A percentile compares a stretch with the other conserved stretches of the same genome.
Evolutionary conservation across 2,329 filamentous ascomycete species (phyloP).

Genomic region (Didymella pomorum): DNA sequence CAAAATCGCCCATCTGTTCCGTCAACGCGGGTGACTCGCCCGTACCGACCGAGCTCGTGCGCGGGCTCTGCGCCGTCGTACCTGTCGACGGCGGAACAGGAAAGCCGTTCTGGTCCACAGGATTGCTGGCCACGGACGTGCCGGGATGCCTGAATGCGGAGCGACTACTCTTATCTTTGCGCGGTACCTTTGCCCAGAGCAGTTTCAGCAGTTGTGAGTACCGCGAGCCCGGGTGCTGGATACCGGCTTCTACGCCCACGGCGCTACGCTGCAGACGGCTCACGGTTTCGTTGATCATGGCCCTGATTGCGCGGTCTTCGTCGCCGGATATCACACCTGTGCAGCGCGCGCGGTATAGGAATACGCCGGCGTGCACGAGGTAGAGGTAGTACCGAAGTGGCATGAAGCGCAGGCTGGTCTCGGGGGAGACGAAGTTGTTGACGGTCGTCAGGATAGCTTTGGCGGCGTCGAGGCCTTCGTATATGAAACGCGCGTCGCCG

Average conservation of each 20-base stretch:
- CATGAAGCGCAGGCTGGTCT: slow-evolving; percentile 58
- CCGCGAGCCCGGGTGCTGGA: slow-evolving; percentile 57
- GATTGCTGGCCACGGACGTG: slow-evolving; percentile 39
- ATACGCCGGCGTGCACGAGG: slow-evolving; percentile 59
- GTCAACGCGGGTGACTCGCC: slow-evolving; percentile 54
- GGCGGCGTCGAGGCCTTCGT: slow-evolving; percentile 59
- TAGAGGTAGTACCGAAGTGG: slow-evolving; percentile 59
- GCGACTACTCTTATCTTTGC: slow-evolving; percentile 40
- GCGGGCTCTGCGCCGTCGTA: slow-evolving; percentile 34
- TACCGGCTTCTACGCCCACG: slow-evolving; percentile 46
- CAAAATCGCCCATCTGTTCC: slow-evolving; percentile 59
- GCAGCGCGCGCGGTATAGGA: slow-evolving; percentile 58
- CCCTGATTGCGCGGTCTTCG: slow-evolving; percentile 57
- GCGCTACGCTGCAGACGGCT: slow-evolving; percentile 54
- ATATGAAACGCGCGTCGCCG: slow-evolving; percentile 59
- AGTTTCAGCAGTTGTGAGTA: slow-evolving; percentile 58
- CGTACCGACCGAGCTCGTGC: slow-evolving; percentile 51
- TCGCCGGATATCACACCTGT: slow-evolving; percentile 58
- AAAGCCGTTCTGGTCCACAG: slow-evolving; percentile 38
- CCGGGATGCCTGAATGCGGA: slow-evolving; percentile 44
- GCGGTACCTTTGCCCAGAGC: slow-evolving; percentile 58
- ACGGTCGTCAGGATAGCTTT: slow-evolving; percentile 60
- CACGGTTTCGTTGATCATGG: slow-evolving; percentile 58
- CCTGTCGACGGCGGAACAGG: slow-evolving; percentile 28
- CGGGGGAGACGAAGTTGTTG: slow-evolving; percentile 60